phyloP scores from a whole-genome alignment of 2,329 filamentous ascomycete species.

The Penicillium concentricum region DNA sequence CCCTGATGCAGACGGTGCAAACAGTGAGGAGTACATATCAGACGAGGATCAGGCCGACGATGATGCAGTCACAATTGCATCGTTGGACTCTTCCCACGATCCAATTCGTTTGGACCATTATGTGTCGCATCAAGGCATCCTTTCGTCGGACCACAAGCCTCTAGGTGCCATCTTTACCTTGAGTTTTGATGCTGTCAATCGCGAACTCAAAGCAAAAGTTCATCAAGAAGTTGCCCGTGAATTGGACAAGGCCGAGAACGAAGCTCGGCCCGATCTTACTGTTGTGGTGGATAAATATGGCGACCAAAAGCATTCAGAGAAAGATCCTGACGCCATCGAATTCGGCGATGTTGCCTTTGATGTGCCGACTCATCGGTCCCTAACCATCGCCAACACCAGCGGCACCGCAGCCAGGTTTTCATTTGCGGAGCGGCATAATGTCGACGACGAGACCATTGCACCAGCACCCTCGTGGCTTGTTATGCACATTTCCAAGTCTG shows the following conservation, averaged over 20 bases:
- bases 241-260: conserved; percentile 87
- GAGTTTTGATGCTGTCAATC: conserved; percentile 81
- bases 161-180: conserved; percentile 79
- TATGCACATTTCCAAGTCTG: conserved; percentile 60
- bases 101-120: conserved; percentile 65
- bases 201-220: conserved; percentile 77
- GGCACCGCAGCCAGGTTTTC: conserved; percentile 74
- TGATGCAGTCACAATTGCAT: conserved; percentile 30
- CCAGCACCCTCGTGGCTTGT: conserved; percentile 66
- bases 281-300: conserved; percentile 69
- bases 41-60: conserved; percentile 50
- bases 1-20: conserved; percentile 70
- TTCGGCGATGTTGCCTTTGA: conserved; percentile 75
- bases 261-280: conserved; percentile 77
- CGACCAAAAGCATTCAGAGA: conserved; percentile 33
- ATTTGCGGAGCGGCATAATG: conserved; percentile 70
- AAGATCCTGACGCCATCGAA: conserved; percentile 61
- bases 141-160: conserved; percentile 95
- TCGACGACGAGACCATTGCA: conserved; percentile 42
- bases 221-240: conserved; percentile 85
- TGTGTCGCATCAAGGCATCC: conserved; percentile 80
- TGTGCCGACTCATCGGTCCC: conserved; percentile 60
- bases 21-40: conserved; percentile 60
- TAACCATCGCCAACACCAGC: conserved; percentile 92
- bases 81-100: conserved; percentile 43